Evolutionary conservation across 345 rosid genomes (phyloP).

Genomic region (Gossypium herbaceum): DNA sequence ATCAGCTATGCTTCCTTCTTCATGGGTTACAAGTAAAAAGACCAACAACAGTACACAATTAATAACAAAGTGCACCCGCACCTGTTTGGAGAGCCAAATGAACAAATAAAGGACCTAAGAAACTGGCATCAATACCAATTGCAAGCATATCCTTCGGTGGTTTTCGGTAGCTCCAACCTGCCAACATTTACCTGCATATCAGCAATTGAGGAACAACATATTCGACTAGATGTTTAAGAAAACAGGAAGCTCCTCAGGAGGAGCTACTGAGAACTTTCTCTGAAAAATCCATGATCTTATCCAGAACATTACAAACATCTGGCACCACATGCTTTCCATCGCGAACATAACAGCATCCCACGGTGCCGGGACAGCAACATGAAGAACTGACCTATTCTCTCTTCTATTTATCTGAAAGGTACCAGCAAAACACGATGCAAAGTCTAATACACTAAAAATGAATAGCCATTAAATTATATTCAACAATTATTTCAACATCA

Average conservation of each 20-base stretch:
- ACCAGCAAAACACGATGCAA: constrained; percentile 6
- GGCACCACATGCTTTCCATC: constrained; percentile 90
- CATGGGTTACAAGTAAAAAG: neutral
- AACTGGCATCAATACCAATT: constrained; percentile 94
- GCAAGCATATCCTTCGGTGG: constrained; percentile 74
- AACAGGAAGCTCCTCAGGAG: constrained; percentile 63
- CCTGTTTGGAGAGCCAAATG: constrained; percentile 96
- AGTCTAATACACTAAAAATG: neutral
- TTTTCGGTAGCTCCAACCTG: constrained; percentile 96
- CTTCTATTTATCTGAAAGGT: constrained; percentile 73
- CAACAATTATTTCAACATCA: neutral
- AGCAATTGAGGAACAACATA: constrained; percentile 14
- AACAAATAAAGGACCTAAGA: constrained; percentile 89
- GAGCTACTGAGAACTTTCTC: constrained; percentile 83
- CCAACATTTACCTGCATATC: constrained; percentile 23
- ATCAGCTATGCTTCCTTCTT: neutral
- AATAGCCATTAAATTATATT: neutral
- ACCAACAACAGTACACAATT: neutral
- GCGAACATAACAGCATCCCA: constrained; percentile 62
- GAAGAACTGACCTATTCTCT: constrained; percentile 90
- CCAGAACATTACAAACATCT: constrained; percentile 83
- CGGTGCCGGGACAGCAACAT: constrained; percentile 86
- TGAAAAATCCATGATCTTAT: constrained; percentile 80
- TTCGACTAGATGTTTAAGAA: constrained; percentile 8
- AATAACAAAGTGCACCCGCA: constrained; percentile 9